These are phyloP conservation scores for Smallanthus sonchifolius DNA, from an alignment of 129 eudicot species.

Conservation along the genomic window DNA sequence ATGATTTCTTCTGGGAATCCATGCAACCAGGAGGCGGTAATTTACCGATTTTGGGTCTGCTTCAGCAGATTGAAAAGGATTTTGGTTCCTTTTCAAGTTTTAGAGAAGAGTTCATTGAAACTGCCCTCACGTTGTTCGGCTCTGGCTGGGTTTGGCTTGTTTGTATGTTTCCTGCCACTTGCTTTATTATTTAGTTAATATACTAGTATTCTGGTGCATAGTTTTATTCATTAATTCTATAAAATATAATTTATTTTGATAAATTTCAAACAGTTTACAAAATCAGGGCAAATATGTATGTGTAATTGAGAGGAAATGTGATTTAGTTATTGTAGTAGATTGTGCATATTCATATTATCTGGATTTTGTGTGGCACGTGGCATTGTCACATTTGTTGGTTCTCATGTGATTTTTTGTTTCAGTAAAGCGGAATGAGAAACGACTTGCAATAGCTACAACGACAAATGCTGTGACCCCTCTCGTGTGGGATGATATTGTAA, in stretches of 20 bases:
- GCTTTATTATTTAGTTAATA: slow-evolving; percentile 4
- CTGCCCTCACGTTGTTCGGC: slow-evolving; percentile 69
- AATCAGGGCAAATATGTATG: neutral
- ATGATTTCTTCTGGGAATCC: slow-evolving; percentile 98
- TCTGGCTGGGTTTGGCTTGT: slow-evolving; percentile 99
- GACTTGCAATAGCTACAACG: slow-evolving; percentile 68
- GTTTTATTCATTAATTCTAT: neutral
- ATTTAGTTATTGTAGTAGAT: neutral
- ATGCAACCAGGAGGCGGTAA: slow-evolving; percentile 96
- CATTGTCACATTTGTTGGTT: slow-evolving; percentile 1
- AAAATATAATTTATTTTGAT: neutral
- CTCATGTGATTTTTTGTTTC: slow-evolving; percentile 23
- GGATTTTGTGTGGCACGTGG: neutral
- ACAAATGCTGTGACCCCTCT: slow-evolving; percentile 84
- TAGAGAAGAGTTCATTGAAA: slow-evolving; percentile 66
- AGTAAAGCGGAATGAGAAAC: slow-evolving; percentile 74
- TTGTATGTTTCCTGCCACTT: slow-evolving; percentile 46
- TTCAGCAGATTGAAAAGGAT: slow-evolving; percentile 84
- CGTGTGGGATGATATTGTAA: slow-evolving; percentile 84
- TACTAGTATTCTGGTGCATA: slow-evolving; percentile 6
- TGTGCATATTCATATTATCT: neutral
- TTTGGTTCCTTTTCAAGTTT: slow-evolving; percentile 78
- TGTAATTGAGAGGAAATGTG: neutral
- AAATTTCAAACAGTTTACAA: neutral
- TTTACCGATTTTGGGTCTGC: slow-evolving; percentile 63